Conservation (phyloP, 371 early-diverging fungal species). For the Capillidium rhysosporum region DNA sequence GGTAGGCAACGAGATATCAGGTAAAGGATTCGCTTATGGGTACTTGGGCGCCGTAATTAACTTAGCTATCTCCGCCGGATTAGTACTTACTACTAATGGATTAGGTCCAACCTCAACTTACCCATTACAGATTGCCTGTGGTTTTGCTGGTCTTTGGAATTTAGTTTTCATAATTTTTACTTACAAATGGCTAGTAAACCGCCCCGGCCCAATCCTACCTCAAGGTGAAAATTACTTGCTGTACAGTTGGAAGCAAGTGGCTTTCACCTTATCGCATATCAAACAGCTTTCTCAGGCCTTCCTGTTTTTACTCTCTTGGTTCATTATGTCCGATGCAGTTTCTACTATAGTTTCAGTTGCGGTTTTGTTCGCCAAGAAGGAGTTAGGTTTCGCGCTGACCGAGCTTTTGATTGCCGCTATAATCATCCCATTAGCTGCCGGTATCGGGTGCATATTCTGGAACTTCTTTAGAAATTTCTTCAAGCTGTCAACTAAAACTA, state of each 20-base stretch:
- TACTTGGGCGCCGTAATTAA: constrained; percentile 20
- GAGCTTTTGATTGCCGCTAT: constrained; percentile 18
- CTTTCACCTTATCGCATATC: constrained; percentile 12
- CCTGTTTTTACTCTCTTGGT: constrained; percentile 18
- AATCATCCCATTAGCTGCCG: constrained; percentile 21
- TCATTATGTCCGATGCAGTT: constrained; percentile 19
- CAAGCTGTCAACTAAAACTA: constrained; percentile 11
- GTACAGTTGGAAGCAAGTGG: constrained; percentile 19
- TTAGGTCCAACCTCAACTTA: constrained; percentile 5
- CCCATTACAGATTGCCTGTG: constrained; percentile 19
- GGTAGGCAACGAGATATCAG: constrained; percentile 22
- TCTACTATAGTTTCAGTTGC: constrained; percentile 19
- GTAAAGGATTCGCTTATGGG: constrained; percentile 20
- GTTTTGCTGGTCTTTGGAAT: constrained; percentile 27
- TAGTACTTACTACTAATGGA: constrained; percentile 15
- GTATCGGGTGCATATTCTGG: constrained; percentile 27
- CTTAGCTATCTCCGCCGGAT: constrained; percentile 20
- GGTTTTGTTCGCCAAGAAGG: constrained; percentile 11
- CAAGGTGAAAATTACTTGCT: constrained; percentile 18
- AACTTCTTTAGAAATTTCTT: constrained; percentile 18
- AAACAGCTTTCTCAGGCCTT: constrained; percentile 17
- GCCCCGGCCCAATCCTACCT: constrained; percentile 35
- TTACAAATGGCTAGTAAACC: constrained; percentile 16
- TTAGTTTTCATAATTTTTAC: constrained; percentile 16
- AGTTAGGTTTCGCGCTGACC: background rate